phyloP scores from a whole-genome alignment of 805 yeast species.

The Kodamaea kaohsiungensis region DNA sequence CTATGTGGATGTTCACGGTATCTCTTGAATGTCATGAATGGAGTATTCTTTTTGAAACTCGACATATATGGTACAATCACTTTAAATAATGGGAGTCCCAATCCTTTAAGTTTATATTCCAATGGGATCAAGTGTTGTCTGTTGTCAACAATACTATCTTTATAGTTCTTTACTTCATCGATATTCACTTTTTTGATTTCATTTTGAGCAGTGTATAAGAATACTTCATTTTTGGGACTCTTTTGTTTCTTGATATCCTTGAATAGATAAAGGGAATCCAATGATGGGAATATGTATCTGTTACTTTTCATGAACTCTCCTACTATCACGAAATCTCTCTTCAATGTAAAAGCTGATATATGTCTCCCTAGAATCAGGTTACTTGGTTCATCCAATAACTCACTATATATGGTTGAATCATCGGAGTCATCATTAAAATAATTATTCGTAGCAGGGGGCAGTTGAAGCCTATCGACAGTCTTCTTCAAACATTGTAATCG shows the following conservation, averaged over 20 bases:
- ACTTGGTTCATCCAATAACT: not conserved
- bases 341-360: constrained; percentile 24
- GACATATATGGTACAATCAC: constrained; percentile 38
- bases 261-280: constrained; percentile 30
- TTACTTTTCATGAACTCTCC: constrained; percentile 32
- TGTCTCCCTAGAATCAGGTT: constrained; percentile 21
- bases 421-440: constrained; percentile 18
- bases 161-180: not conserved
- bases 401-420: constrained; percentile 23
- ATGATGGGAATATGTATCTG: constrained; percentile 31
- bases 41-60: constrained; percentile 33
- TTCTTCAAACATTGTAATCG: constrained; percentile 17
- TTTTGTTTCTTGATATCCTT: constrained; percentile 26
- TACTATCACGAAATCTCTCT: constrained; percentile 33
- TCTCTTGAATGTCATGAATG: constrained; percentile 33
- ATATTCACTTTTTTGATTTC: constrained; percentile 16
- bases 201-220: constrained; percentile 22
- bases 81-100: constrained; percentile 40
- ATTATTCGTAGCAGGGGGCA: not conserved
- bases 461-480: not conserved
- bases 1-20: constrained; percentile 31
- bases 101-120: constrained; percentile 30
- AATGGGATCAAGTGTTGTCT: constrained; percentile 35
- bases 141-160: constrained; percentile 20
- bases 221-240: constrained; percentile 21